phyloP scores from a whole-genome alignment of 257 asterid species.

The Schizonepeta tenuifolia region DNA sequence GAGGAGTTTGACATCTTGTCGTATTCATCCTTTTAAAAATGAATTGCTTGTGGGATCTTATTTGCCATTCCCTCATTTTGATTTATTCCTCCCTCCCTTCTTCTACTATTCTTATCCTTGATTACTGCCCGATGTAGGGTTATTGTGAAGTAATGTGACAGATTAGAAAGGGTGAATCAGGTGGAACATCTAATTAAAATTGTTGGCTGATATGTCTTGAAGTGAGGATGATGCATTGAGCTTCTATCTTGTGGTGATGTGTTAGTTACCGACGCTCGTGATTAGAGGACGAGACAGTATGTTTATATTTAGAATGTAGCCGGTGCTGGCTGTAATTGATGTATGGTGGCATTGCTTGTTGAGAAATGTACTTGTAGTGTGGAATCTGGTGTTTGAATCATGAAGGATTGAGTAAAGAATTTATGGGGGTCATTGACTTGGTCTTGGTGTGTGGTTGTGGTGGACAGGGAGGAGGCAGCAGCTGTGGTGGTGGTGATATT shows the following conservation, averaged over 20 bases:
- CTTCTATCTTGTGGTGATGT: conserved; percentile 30
- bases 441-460: conserved; percentile 92
- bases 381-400: conserved; percentile 56
- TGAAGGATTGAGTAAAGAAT: conserved; percentile 50
- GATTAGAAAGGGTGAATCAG: background rate
- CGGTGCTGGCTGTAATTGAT: conserved; percentile 42
- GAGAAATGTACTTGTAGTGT: conserved; percentile 40
- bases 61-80: background rate
- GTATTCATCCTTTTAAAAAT: background rate
- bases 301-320: conserved; percentile 24
- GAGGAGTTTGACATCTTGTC: background rate
- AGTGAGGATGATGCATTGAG: conserved; percentile 14
- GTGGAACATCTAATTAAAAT: conserved; percentile 17
- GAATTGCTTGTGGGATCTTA: background rate
- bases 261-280: conserved; percentile 30
- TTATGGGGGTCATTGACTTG: conserved; percentile 69
- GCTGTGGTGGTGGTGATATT: conserved; percentile 66
- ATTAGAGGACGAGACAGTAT: conserved; percentile 14
- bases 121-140: background rate
- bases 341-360: conserved; percentile 43
- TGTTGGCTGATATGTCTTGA: conserved; percentile 25
- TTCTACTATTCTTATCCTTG: conserved; percentile 5
- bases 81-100: conserved; percentile 5
- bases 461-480: conserved; percentile 96
- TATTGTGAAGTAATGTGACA: background rate